A percentile compares a stretch with the other conserved stretches of the same genome.
These are phyloP conservation scores for Pelargonium australe DNA, from an alignment of 441 rosid species.

Conservation along the genomic window DNA sequence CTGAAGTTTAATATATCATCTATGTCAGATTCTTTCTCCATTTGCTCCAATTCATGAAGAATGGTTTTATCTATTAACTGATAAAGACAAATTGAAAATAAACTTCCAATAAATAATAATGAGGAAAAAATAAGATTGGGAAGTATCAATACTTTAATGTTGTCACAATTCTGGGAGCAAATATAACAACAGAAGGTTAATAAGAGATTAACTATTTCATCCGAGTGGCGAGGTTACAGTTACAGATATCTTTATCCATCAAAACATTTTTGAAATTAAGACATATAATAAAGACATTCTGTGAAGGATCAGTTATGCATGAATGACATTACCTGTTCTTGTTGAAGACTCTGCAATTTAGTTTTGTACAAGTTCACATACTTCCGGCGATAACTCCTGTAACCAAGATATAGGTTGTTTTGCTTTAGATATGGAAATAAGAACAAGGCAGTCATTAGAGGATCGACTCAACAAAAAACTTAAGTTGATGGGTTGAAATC, in stretches of 20 bases:
- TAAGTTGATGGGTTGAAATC: too few species aligned
- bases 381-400: constrained; percentile 67
- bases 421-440: constrained; percentile 18
- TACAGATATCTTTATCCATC: constrained; percentile 1
- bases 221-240: not conserved
- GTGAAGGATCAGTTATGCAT: constrained; percentile 6
- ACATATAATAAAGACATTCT: constrained; percentile 3
- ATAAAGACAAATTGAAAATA: constrained; percentile 19
- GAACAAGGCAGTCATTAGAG: constrained; percentile 1
- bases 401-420: constrained; percentile 15
- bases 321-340: constrained; percentile 53
- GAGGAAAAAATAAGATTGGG: not conserved
- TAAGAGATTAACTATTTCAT: not conserved
- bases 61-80: constrained; percentile 64
- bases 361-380: constrained; percentile 72
- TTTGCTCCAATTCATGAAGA: constrained; percentile 72
- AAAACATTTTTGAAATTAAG: not conserved
- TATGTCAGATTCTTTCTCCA: constrained; percentile 82
- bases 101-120: not conserved
- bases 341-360: constrained; percentile 65
- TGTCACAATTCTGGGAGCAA: not conserved
- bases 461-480: not conserved
- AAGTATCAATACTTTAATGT: not conserved
- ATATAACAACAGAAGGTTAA: not conserved
- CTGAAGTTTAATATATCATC: constrained; percentile 82